These are phyloP conservation scores for Cladophialophora exuberans DNA, from an alignment of 2,329 filamentous ascomycete genomes.

Conservation along the genomic window DNA sequence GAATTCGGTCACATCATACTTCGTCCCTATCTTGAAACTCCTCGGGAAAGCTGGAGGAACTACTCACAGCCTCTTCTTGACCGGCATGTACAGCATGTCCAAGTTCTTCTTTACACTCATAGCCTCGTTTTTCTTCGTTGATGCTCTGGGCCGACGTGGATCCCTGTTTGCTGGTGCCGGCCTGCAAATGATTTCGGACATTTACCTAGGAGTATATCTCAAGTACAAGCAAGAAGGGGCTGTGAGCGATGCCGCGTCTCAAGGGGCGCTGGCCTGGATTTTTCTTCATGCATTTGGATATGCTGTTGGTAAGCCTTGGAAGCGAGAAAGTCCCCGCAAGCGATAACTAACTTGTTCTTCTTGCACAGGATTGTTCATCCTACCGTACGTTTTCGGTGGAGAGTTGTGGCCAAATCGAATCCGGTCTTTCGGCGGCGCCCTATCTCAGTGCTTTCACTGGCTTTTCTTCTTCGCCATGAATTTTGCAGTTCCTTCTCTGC, in stretches of 20 bases:
- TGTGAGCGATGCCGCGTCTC: slow-evolving; percentile 37
- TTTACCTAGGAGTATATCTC: slow-evolving; percentile 48
- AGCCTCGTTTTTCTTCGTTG: slow-evolving; percentile 50
- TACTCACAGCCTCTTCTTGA: slow-evolving; percentile 43
- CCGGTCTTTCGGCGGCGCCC: slow-evolving; percentile 48
- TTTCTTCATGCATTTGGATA: slow-evolving; percentile 54
- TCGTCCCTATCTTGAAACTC: slow-evolving; percentile 48
- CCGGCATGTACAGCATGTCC: slow-evolving; percentile 48
- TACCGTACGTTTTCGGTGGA: slow-evolving; percentile 51
- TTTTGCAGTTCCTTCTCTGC: slow-evolving; percentile 40
- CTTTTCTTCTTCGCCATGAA: slow-evolving; percentile 48
- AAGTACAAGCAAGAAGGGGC: slow-evolving; percentile 38
- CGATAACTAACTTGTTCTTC: not conserved
- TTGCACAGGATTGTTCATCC: slow-evolving; percentile 41
- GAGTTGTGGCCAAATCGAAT: slow-evolving; percentile 53
- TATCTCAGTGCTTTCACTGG: slow-evolving; percentile 48
- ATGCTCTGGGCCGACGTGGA: slow-evolving; percentile 47
- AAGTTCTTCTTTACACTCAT: slow-evolving; percentile 50
- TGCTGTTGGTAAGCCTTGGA: slow-evolving; percentile 39
- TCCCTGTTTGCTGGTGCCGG: slow-evolving; percentile 43
- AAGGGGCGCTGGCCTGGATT: slow-evolving; percentile 49
- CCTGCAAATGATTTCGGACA: slow-evolving; percentile 46
- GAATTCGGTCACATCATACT: slow-evolving; percentile 49
- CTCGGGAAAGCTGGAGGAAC: slow-evolving; percentile 39
- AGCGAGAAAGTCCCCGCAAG: not conserved